A percentile compares a stretch with the other conserved stretches of the same genome.
Conservation (phyloP, 345 rosid genomes). For the Noccaea caerulescens region DNA sequence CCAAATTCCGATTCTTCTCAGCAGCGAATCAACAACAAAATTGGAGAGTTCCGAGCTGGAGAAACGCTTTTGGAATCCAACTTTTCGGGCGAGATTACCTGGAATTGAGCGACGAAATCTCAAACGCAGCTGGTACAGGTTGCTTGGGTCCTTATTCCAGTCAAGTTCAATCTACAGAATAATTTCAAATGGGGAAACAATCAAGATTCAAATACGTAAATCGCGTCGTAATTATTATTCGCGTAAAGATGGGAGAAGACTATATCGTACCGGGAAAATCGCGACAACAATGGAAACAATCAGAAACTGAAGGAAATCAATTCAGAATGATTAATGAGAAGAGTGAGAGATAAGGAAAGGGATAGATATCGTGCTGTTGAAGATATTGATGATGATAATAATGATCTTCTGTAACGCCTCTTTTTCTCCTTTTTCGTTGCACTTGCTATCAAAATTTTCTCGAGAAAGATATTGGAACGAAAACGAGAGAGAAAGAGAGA, state of each 20-base stretch:
- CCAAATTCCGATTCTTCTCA: constrained; percentile 1
- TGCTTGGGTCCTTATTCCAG: neutral
- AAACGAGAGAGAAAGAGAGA: constrained; percentile 25
- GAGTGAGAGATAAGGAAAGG: constrained; percentile 38
- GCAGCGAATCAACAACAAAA: neutral
- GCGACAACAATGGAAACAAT: constrained; percentile 29
- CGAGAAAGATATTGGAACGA: constrained; percentile 39
- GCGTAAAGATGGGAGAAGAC: constrained; percentile 2
- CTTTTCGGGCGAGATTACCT: constrained; percentile 1
- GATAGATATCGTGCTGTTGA: constrained; percentile 44
- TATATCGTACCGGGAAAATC: constrained; percentile 23
- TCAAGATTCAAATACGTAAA: constrained; percentile 26
- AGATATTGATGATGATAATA: constrained; percentile 26
- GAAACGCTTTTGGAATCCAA: constrained; percentile 4
- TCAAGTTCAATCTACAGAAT: constrained; percentile 23
- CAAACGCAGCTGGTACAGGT: constrained; percentile 37
- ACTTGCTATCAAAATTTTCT: constrained; percentile 45
- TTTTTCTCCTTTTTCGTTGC: constrained; percentile 3
- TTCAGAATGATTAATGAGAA: constrained; percentile 27
- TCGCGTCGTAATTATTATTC: constrained; percentile 9
- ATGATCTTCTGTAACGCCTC: constrained; percentile 10
- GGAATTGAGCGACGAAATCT: constrained; percentile 8
- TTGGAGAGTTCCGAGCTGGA: constrained; percentile 4
- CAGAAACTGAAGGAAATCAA: constrained; percentile 12
- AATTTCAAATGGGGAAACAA: constrained; percentile 1